phyloP scores from a whole-genome alignment of 345 rosid genomes.

The Crucihimalaya himalaica region DNA sequence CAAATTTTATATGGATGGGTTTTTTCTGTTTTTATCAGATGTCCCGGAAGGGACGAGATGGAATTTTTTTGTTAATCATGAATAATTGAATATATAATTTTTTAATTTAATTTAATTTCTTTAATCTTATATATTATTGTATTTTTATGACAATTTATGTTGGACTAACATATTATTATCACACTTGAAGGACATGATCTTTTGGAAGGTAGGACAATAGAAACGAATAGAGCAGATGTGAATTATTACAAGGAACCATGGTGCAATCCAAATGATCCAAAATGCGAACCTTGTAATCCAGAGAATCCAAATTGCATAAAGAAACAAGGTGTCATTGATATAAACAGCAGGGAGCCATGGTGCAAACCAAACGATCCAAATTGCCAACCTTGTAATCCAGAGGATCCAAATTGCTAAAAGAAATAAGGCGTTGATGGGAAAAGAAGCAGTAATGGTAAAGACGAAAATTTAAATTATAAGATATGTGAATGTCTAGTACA shows the following conservation, averaged over 20 bases:
- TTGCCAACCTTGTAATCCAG: slow-evolving; percentile 15
- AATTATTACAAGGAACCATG: background rate
- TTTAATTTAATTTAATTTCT: no score
- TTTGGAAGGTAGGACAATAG: slow-evolving; percentile 7
- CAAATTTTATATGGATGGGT: no score
- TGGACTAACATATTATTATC: background rate
- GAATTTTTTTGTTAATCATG: no score
- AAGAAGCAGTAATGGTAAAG: background rate
- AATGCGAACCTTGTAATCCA: slow-evolving; percentile 17
- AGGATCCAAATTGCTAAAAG: slow-evolving; percentile 5
- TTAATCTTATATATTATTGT: no score
- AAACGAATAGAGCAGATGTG: background rate
- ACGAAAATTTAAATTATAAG: background rate
- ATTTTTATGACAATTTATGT: background rate
- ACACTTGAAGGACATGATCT: slow-evolving; percentile 19
- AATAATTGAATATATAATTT: no score
- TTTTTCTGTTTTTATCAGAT: no score
- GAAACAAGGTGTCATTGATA: background rate
- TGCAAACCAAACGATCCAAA: background rate
- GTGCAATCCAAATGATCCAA: slow-evolving; percentile 4
- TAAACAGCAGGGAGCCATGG: background rate
- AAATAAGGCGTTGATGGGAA: background rate
- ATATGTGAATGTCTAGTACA: background rate
- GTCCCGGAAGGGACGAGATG: no score
- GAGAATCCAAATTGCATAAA: slow-evolving; percentile 11